These are phyloP conservation scores for Trametes polyzona DNA, from an alignment of 1,284 basidiomycete species.

Conservation along the genomic window DNA sequence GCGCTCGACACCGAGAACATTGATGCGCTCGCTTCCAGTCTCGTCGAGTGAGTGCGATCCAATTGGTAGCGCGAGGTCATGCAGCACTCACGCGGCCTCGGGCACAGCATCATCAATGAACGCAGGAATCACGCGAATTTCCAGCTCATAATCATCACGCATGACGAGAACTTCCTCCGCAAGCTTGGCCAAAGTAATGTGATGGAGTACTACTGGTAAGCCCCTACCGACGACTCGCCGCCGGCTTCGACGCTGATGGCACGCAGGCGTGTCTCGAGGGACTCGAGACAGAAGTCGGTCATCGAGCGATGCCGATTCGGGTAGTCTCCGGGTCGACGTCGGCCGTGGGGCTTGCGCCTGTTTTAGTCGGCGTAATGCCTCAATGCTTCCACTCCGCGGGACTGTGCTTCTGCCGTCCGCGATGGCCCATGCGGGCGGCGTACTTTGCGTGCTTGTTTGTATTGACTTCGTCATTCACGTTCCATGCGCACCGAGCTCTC, in stretches of 20 bases:
- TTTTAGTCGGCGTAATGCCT: constrained; percentile 10
- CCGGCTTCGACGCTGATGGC: neutral
- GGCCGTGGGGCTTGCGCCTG: constrained; percentile 9
- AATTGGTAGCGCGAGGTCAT: neutral
- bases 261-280: constrained; percentile 59
- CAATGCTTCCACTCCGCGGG: constrained; percentile 8
- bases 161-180: constrained; percentile 89
- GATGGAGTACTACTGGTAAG: constrained; percentile 91
- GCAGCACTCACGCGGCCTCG: neutral
- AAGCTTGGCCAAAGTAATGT: constrained; percentile 86
- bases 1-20: constrained; percentile 98
- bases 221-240: constrained; percentile 11
- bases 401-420: neutral
- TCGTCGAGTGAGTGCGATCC: constrained; percentile 78
- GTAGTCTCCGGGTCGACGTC: constrained; percentile 34
- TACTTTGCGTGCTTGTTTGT: constrained; percentile 8
- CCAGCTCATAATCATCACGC: constrained; percentile 97
- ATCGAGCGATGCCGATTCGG: constrained; percentile 72
- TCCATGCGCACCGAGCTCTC: neutral
- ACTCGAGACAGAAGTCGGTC: constrained; percentile 71
- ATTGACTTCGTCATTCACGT: constrained; percentile 5
- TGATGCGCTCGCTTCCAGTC: constrained; percentile 87
- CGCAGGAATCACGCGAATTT: constrained; percentile 90
- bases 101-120: constrained; percentile 89
- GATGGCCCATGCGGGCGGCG: neutral